phyloP scores from a whole-genome alignment of 1,139 yeast species.

The Waltiozyma sp. region DNA sequence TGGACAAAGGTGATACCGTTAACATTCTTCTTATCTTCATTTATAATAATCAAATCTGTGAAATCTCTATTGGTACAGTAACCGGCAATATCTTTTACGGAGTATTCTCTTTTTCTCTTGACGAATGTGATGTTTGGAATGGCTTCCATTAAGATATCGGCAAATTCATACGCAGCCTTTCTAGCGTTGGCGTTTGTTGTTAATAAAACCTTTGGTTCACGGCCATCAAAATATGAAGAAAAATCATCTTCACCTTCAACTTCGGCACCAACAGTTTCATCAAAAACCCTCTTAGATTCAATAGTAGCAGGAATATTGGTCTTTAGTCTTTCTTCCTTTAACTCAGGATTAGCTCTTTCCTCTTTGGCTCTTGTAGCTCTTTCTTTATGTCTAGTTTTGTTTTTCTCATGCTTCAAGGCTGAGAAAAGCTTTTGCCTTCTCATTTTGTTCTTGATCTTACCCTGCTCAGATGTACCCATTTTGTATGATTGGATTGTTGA shows the following conservation, averaged over 20 bases:
- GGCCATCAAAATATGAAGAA: constrained; percentile 48
- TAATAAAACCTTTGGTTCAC: constrained; percentile 70
- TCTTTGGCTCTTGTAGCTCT: constrained; percentile 74
- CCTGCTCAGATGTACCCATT: constrained; percentile 20
- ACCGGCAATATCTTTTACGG: constrained; percentile 77
- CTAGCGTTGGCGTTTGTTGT: constrained; percentile 85
- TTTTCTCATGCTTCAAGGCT: constrained; percentile 61
- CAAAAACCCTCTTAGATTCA: constrained; percentile 79
- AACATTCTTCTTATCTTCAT: constrained; percentile 87
- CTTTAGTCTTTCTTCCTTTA: constrained; percentile 68
- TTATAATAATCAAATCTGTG: constrained; percentile 79
- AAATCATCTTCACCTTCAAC: constrained; percentile 79
- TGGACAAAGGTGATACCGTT: constrained; percentile 89
- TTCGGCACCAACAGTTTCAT: constrained; percentile 61
- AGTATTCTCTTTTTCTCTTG: constrained; percentile 75
- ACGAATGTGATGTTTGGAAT: constrained; percentile 80
- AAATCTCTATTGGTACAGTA: constrained; percentile 72
- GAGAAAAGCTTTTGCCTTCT: constrained; percentile 73
- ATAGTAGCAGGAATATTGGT: constrained; percentile 80
- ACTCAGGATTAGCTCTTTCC: constrained; percentile 71
- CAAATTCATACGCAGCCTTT: constrained; percentile 82
- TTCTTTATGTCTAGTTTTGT: constrained; percentile 65
- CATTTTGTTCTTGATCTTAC: constrained; percentile 57
- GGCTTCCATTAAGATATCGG: constrained; percentile 74
- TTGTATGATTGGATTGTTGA: not conserved